Base-by-base conservation (phyloP, 805 yeast genomes). In the Starmerella floris region DNA sequence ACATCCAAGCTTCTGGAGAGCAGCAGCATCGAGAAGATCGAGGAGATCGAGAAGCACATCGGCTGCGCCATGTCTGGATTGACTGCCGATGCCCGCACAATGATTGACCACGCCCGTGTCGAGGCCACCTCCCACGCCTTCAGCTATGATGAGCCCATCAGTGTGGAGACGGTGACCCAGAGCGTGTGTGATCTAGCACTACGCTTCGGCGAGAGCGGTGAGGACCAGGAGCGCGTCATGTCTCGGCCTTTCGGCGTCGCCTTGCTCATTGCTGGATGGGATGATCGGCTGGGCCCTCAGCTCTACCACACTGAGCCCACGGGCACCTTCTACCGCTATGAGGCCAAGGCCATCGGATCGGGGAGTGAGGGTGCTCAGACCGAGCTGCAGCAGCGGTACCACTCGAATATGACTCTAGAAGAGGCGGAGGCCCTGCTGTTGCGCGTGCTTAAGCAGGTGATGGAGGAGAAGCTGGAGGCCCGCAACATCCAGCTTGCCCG, bases 231-330 rank as follows among this genome's bases (percentile, higher is more conserved):
- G 62, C 74, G 93, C 60, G 70, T 80, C 51, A 82, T 91, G 99
- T 84, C 95, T 3, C 77, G 99, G 66, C 99, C 99, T 11, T 91
- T 91, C 62, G 99, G 99, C 60, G 99, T 91, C 39, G 99, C 99
- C 1, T 66, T 91, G 52, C 72, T 91, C 56, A 80, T 91, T 57
- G 98, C 97, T 4, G 99, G 99, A 39, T 72, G 77, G 54, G 98
- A 91, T 65, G 93, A 83, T 54, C 37, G 44, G 5, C 79, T 83
- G 57, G 98, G 98, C 1, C 95, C 95, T 37, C 98, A 91, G 63
- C 72, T 91, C 54, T 65, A 83, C 61, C 96, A 91, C 62, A 95
- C 97, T n/a, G 99, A 91, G 65, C 98, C 99, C 31, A 83, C 95
- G 13, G 99, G 99, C 45, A 91, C 99, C 1, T 91, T 85, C 56